Evolutionary conservation across 1,284 basidiomycete species (phyloP), one percentile per base, ranked within the genome.

Genomic region (Puccinia sorghi): DNA sequence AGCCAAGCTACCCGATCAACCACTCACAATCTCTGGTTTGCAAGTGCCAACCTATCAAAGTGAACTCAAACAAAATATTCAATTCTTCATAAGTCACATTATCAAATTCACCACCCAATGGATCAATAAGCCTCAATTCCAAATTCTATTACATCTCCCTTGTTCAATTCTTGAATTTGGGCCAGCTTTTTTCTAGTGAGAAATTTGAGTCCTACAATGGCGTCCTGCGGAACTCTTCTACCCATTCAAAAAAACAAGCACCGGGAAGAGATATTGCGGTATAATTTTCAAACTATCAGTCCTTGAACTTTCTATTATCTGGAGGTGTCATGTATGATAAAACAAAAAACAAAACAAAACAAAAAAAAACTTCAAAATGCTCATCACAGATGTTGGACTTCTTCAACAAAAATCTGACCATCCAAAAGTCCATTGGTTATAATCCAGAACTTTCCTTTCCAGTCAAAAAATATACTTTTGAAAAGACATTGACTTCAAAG

Each of bases 111-210:
- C 83, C 0, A 66, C 73, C 8, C 82, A 78, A 0, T 86, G 85
- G 86, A 85, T 46, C 43, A 46, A 46, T 46, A 46, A 46, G 6
- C 86, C 78, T 86, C 86, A 87, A 75, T 86, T 84, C 56, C 83
- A 84, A 50, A 71, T 83, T 8, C 7, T 84, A 11, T 63, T 80
- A 3, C 83, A 84, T 32, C 76, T 84, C 11, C 66, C 75, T 11
- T 48, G 67, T 3, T 81, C 82, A 32, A 79, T 84, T 12, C 15
- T 22, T 6, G 3, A 56, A 3, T 73, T 59, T 61, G 71, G 71
- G 4, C 56, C 37, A 11, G 56, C 71, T 73, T 22, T 73, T 57
- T 61, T 37, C 54, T 22, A 61, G 22, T 25, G 56, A 73, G 9
- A 73, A 73, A 48, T 39, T 73, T 22, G 71, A 73, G 25, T 61